Percentiles rank a stretch among this genome's conserved stretches.
These are phyloP conservation scores for Astrothelium subdiscretum DNA, from an alignment of 495 filamentous ascomycete species.

Conservation along the genomic window DNA sequence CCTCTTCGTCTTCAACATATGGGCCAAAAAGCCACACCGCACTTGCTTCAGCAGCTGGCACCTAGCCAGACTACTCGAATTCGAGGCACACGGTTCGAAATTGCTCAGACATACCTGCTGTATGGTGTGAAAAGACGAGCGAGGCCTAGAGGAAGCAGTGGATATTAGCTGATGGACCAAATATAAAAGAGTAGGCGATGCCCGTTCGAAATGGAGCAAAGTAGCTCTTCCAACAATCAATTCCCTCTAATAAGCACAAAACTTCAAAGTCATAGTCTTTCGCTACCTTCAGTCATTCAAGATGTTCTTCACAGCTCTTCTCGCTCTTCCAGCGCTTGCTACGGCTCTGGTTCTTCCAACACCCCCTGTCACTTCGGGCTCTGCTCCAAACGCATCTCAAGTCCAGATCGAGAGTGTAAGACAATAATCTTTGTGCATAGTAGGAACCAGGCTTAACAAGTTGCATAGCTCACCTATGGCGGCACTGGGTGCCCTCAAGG, in stretches of 20 bases:
- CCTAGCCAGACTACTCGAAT: neutral
- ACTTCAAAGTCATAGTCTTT: neutral
- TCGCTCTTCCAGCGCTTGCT: constrained; percentile 1
- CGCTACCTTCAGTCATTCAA: neutral
- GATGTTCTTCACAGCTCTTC: neutral
- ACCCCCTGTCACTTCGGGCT: neutral
- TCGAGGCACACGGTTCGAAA: neutral
- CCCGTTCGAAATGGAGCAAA: neutral
- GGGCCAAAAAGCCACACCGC: neutral
- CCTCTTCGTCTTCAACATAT: neutral
- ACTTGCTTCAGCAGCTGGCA: neutral
- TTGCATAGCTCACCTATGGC: constrained; percentile 29
- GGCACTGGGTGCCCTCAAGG: constrained; percentile 47
- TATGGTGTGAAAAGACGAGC: neutral
- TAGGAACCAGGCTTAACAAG: neutral
- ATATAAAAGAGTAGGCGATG: neutral
- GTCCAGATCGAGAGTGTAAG: constrained; percentile 1
- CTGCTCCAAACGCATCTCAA: neutral
- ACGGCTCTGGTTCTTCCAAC: neutral
- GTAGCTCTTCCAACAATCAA: neutral
- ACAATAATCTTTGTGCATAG: neutral
- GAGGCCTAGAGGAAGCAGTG: neutral
- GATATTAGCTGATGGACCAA: neutral
- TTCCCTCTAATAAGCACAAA: neutral
- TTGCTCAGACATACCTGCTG: neutral